These are phyloP conservation scores for Hericium alpestre DNA, from an alignment of 768 basidiomycete genomes.

Conservation along the genomic window DNA sequence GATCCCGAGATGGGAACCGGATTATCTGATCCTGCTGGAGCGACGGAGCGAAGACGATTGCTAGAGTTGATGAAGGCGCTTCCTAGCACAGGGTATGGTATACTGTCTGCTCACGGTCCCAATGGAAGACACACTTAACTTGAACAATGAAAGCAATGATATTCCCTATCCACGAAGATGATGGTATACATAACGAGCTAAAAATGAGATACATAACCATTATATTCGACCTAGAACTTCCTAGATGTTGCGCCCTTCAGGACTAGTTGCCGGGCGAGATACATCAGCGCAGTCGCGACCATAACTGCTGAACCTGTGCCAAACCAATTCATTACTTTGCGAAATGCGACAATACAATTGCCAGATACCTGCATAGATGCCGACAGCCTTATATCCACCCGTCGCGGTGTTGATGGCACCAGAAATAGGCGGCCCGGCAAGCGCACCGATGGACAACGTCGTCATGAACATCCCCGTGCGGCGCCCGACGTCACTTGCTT, in stretches of 20 bases:
- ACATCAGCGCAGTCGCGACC: not conserved
- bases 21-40: no score
- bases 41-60: no score
- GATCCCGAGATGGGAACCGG: no score
- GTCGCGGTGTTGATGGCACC: constrained; percentile 52
- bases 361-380: constrained; percentile 46
- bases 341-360: not conserved
- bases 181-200: no score
- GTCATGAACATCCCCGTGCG: constrained; percentile 57
- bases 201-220: no score
- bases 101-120: no score
- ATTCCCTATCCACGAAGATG: no score
- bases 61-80: no score
- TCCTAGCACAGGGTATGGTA: no score
- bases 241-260: not conserved
- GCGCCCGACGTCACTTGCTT: constrained; percentile 49
- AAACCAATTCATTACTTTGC: not conserved
- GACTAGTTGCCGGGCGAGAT: not conserved
- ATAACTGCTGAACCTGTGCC: not conserved
- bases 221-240: no score
- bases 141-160: no score
- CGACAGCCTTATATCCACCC: constrained; percentile 42
- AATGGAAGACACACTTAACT: no score
- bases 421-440: constrained; percentile 64
- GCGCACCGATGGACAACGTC: constrained; percentile 48